These are phyloP conservation scores for Acrocalymma vagum DNA, from an alignment of 2,329 filamentous ascomycete species.

Conservation along the genomic window DNA sequence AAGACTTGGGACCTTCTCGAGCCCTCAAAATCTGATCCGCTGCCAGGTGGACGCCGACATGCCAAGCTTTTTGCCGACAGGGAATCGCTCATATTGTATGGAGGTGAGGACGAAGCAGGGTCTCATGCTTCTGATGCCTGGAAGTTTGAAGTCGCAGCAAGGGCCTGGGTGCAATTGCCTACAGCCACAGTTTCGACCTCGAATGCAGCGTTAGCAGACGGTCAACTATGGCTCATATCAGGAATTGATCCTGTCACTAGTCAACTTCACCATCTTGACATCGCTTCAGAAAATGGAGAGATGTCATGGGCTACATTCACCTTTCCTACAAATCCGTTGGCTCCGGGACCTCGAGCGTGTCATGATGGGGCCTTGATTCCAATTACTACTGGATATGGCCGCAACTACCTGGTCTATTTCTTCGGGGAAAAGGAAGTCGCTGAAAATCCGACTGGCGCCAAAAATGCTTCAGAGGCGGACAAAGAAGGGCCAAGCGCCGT, in stretches of 20 bases:
- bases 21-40: constrained; percentile 19
- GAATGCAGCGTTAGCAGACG: constrained; percentile 47
- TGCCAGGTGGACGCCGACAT: constrained; percentile 28
- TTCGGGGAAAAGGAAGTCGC: constrained; percentile 40
- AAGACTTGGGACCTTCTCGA: constrained; percentile 35
- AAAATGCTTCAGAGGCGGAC: constrained; percentile 15
- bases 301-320: constrained; percentile 49
- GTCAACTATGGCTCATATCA: constrained; percentile 51
- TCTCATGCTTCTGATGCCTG: constrained; percentile 34
- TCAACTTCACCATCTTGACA: constrained; percentile 35
- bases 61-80: constrained; percentile 31
- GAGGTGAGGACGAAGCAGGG: constrained; percentile 32
- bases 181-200: constrained; percentile 37
- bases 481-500: constrained; percentile 10
- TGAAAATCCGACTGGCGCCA: background rate
- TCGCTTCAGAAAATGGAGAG: constrained; percentile 24
- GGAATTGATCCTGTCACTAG: constrained; percentile 40
- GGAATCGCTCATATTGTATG: constrained; percentile 32
- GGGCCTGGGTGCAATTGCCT: constrained; percentile 33
- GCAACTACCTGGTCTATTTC: constrained; percentile 55
- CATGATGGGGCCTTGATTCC: constrained; percentile 50
- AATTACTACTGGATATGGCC: constrained; percentile 53
- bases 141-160: constrained; percentile 30
- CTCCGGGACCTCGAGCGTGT: constrained; percentile 51
- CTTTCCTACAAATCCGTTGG: constrained; percentile 54